Conservation (phyloP, 352 stramenopile species). For the Globisporangium recalcitrans region DNA sequence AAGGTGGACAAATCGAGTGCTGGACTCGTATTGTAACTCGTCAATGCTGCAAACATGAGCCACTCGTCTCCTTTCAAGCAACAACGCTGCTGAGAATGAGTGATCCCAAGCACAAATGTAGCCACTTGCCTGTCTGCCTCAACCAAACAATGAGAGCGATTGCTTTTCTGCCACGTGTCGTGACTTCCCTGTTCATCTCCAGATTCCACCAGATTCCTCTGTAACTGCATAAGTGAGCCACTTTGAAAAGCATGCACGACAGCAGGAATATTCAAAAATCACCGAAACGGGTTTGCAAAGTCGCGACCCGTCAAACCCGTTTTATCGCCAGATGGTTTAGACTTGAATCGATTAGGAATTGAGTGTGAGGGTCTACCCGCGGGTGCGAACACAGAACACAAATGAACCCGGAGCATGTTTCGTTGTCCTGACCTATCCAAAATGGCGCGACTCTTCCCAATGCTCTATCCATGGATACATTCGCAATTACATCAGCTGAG, state of each 20-base stretch:
- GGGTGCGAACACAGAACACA: no score
- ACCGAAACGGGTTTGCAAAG: neutral
- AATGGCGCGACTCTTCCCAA: neutral
- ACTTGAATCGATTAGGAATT: neutral
- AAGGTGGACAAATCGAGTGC: no score
- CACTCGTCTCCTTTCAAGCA: neutral
- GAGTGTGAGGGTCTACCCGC: no score
- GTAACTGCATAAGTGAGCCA: neutral
- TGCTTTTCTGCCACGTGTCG: neutral
- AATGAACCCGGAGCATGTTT: neutral
- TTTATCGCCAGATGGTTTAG: neutral
- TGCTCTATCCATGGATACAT: constrained; percentile 9
- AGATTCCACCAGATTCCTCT: neutral
- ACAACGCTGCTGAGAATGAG: neutral
- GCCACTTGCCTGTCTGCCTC: constrained; percentile 5
- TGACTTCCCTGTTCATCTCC: neutral
- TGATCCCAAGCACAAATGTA: no score
- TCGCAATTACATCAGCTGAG: neutral
- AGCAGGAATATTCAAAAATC: neutral
- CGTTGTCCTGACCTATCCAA: neutral
- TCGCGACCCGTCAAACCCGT: neutral
- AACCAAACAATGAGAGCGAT: no score
- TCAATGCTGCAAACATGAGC: no score
- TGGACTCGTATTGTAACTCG: no score
- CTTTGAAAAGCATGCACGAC: neutral